phyloP scores from a whole-genome alignment of 805 yeast species.

The Wickerhamomyces xylosicus region DNA sequence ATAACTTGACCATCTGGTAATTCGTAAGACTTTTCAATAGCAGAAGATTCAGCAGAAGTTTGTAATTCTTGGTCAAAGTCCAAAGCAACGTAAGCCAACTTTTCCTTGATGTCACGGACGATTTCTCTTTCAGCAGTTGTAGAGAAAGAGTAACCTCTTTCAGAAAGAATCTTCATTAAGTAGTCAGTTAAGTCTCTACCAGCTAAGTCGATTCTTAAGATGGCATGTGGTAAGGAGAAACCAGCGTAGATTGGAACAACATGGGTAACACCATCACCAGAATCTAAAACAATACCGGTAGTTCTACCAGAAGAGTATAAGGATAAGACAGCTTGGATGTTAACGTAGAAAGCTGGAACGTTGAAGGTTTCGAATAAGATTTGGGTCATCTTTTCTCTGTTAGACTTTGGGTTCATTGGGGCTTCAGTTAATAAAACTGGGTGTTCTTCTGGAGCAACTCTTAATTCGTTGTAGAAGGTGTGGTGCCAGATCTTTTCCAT shows the following conservation, averaged over 20 bases:
- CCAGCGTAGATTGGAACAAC: slow-evolving; percentile 99
- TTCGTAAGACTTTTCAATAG: slow-evolving; percentile 98
- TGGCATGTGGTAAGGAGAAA: slow-evolving; percentile 98
- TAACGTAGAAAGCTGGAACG: slow-evolving; percentile 98
- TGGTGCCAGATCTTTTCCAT: slow-evolving; percentile 99
- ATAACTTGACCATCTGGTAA: slow-evolving; percentile 99
- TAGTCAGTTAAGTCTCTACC: slow-evolving; percentile 99
- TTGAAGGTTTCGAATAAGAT: slow-evolving; percentile 98
- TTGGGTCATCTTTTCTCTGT: slow-evolving; percentile 99
- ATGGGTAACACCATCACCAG: slow-evolving; percentile 99
- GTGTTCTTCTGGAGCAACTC: slow-evolving; percentile 99
- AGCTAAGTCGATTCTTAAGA: slow-evolving; percentile 96
- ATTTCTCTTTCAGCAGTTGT: slow-evolving; percentile 99
- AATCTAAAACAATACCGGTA: slow-evolving; percentile 98
- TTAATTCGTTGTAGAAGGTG: slow-evolving; percentile 98
- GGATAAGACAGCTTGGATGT: slow-evolving; percentile 97
- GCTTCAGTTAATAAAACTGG: slow-evolving; percentile 99
- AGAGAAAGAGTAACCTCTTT: slow-evolving; percentile 98
- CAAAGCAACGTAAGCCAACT: slow-evolving; percentile 96
- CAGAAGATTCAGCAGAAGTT: slow-evolving; percentile 96
- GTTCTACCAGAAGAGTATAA: slow-evolving; percentile 99
- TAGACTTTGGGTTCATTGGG: slow-evolving; percentile 98
- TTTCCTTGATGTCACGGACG: slow-evolving; percentile 84
- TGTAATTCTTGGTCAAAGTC: slow-evolving; percentile 99
- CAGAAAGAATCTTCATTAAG: slow-evolving; percentile 96